phyloP scores from a whole-genome alignment of 176 grass and related monocot genomes.

The Oryza officinalis region DNA sequence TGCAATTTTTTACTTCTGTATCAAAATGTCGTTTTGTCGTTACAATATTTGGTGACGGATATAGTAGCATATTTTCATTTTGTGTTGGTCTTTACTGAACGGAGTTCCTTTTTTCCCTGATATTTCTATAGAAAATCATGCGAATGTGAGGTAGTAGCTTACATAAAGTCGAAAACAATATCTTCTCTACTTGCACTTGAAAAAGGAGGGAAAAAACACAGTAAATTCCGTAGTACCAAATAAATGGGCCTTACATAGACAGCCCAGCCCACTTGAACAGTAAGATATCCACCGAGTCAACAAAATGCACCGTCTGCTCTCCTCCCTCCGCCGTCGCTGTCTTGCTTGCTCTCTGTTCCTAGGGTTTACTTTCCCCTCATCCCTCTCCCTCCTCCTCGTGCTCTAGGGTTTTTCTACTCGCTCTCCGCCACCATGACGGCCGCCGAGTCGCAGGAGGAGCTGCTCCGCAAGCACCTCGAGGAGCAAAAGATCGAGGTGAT shows the following conservation, averaged over 20 bases:
- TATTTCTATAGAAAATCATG: too few species aligned
- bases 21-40: too few species aligned
- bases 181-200: not conserved
- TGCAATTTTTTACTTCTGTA: too few species aligned
- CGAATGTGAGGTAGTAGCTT: too few species aligned
- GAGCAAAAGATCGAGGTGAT: slow-evolving; percentile 38
- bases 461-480: slow-evolving; percentile 26
- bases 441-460: slow-evolving; percentile 9
- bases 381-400: not conserved
- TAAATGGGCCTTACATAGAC: not conserved
- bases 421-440: slow-evolving; percentile 16
- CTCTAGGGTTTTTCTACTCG: not conserved
- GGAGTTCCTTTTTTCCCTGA: too few species aligned
- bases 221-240: too few species aligned
- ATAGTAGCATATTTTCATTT: too few species aligned
- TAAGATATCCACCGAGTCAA: not conserved
- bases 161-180: too few species aligned
- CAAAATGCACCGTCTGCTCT: not conserved
- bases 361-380: slow-evolving; percentile 19
- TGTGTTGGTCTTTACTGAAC: too few species aligned
- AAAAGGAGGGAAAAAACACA: not conserved
- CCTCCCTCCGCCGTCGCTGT: not conserved
- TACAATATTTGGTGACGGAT: too few species aligned
- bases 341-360: not conserved
- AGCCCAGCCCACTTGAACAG: not conserved